Conservation (phyloP, 2,329 filamentous ascomycete species). For the Harringtonia aguacate region DNA sequence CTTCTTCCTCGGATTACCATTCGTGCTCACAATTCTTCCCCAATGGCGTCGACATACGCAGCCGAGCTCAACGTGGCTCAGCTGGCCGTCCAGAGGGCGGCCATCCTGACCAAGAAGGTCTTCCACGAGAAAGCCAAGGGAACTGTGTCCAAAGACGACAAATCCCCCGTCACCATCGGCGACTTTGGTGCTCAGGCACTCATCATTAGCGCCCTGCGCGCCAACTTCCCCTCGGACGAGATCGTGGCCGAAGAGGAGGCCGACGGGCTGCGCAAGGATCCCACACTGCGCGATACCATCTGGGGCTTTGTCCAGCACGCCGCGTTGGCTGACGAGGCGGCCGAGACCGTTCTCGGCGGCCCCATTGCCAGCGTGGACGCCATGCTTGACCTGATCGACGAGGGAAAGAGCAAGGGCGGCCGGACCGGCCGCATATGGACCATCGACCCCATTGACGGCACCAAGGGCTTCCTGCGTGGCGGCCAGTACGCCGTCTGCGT, state of each 20-base stretch:
- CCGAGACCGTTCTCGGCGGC: slow-evolving; percentile 53
- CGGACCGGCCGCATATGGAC: slow-evolving; percentile 78
- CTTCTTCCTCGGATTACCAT: neutral
- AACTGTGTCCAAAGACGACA: slow-evolving; percentile 88
- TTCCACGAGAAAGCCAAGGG: slow-evolving; percentile 83
- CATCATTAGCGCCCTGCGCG: slow-evolving; percentile 81
- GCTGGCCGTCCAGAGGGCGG: slow-evolving; percentile 74
- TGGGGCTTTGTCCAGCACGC: slow-evolving; percentile 70
- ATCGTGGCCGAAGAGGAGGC: slow-evolving; percentile 96
- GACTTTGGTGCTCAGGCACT: slow-evolving; percentile 97
- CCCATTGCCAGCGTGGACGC: slow-evolving; percentile 45
- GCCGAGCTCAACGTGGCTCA: slow-evolving; percentile 76
- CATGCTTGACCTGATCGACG: slow-evolving; percentile 53
- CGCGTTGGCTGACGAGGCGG: slow-evolving; percentile 45
- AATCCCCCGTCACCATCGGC: slow-evolving; percentile 92
- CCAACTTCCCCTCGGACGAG: slow-evolving; percentile 82
- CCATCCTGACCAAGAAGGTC: slow-evolving; percentile 41
- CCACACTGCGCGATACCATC: slow-evolving; percentile 59
- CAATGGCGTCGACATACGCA: slow-evolving; percentile 50
- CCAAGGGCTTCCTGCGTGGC: slow-evolving; percentile 90
- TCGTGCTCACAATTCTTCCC: slow-evolving; percentile 14
- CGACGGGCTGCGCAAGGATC: slow-evolving; percentile 62
- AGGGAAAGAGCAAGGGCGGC: slow-evolving; percentile 61
- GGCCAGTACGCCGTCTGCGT: slow-evolving; percentile 97
- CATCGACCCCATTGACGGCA: slow-evolving; percentile 94